Evolutionary conservation across 2,329 filamentous ascomycete species (phyloP), one percentile per base, ranked within the genome.

Genomic region (Pseudogymnoascus sp.): DNA sequence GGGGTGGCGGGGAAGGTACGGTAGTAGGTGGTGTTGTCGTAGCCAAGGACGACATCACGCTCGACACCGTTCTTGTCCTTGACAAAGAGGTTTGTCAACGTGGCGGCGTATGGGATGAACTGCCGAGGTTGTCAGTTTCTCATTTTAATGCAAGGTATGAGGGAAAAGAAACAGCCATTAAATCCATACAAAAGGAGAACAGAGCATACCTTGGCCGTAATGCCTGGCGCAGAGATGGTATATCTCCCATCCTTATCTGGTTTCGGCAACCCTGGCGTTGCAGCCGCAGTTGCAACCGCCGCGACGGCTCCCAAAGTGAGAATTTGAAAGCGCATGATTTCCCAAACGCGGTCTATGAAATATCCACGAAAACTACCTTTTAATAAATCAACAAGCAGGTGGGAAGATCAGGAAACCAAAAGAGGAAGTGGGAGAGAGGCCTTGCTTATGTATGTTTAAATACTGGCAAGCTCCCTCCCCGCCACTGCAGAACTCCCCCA

Each of bases 21-120:
- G 71, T 88, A 88, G 71, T 82, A 82, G 21, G 76, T 77, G 23
- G 80, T 79, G 69, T 86, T 83, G 70, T 88, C 84, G 70, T 84
- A 87, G 7, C 85, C 85, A 9, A 88, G 78, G 1, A 88, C 84
- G 37, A 88, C 80, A 65, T 88, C 85, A 60, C 86, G 79, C 68
- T 85, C 81, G 19, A 83, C 75, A 63, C 84, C 84, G 62, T 84
- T 77, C 68, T 83, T 84, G 73, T 87, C 85, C 65, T 82, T 82
- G 68, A 88, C 81, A 72, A 83, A 87, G 21, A 88, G 77, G 70
- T 87, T 87, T 56, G 83, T 82, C 66, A 88, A 77, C 42, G 79
- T 82, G 5, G 85, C 85, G 63, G 83, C 85, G 70, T 87, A 85
- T 1, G 82, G 79, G 65, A 73, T 53, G 46, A 85, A 76, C 73